Base-by-base conservation (phyloP, 176 grass and related monocot species). In the Echinochloa phyllopogon region DNA sequence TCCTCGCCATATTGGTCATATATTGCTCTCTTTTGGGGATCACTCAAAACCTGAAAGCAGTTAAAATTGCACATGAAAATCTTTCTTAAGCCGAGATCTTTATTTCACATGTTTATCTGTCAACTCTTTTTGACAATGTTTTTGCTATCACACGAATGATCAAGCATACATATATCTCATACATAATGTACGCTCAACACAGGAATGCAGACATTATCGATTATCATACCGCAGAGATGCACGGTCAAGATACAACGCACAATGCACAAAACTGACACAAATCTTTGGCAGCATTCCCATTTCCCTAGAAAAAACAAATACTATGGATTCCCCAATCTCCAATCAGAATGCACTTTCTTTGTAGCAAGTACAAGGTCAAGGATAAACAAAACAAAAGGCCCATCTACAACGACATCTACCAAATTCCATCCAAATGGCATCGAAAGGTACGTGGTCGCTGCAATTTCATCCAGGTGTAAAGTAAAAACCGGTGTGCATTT, bases 1-100 rank as follows among this genome's bases (percentile, higher is more conserved):
- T 98, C 93, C 85, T 95, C 96, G 42, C 96, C 93, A 43, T 95
- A 90, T 60, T 94, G 91, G 79, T 98, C 93, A 47, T 98, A 98
- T 81, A 90, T 89, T 8, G 75, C 85, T 74, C 93, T 88, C 86
- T 95, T 98, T 72, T 90, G 85, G 5, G 93, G 85, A 86, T 98
- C 93, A 55, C 96, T 95, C 77, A 98, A 89, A 59, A 98, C 96
- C 96, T 98, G 88, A 83, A 90, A 56, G 43, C 42, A 53, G 20
- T 79, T 0, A 11, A 36, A 60, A 75, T 52, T 84, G 60, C 49
- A 65, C 69, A 80, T 73, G 57, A 74, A 29, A 43, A 60, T 0
- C 2, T 72, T 4, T 79, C 8, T 62, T 39, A 83, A 39, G 17
- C 11, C 51, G 44, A 47, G 24, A 62, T 64, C 2, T 44, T 17